Base-by-base conservation (phyloP, 768 basidiomycete species). In the Porpolomopsis calyptriformis region DNA sequence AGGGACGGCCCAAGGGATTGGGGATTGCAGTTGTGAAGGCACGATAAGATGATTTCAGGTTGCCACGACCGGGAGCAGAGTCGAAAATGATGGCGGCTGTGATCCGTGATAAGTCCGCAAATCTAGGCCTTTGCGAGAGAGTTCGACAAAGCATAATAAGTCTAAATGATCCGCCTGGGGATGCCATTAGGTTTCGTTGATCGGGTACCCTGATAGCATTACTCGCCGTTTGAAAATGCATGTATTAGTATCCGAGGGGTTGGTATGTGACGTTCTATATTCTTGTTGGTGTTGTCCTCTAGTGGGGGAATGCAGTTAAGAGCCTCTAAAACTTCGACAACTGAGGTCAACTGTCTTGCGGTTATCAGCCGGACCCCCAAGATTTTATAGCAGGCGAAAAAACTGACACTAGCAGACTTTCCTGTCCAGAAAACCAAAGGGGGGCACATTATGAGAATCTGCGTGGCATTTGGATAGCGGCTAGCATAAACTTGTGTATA, bases 191-290 rank as follows among this genome's bases (percentile, higher is more conserved):
- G 4, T 39, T 9, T n/a, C 38, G 29, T 37, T 39, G 37, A 9
- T 10, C 10, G 7, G 37, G 18, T 8, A 46, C n/a, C 19, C 12
- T 34, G 42, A 42, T 36, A 11, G 9, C 31, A 2, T 24, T 14
- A 51, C 54, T 35, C 46, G 70, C 72, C 74, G 33, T 74, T 74
- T 0, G 73, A 74, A 48, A 76, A 76, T 9, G 60, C 53, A 39
- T 76, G 74, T 1, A 69, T 58, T 11, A 76, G 56, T 14, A 74
- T 57, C 14, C 67, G 60, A 25, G 64, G 65, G 45, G 35, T 44
- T 38, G 20, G 34, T 40, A 31, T 6, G 42, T 16, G 29, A 49
- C 8, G 43, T 49, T 40, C 12, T 25, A 40, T 37, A 14, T 31
- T 18, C 51, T 46, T 16, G 56, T 40, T 1, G 27, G 12, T 33